A percentile compares a stretch with the other conserved stretches of the same genome.
These are phyloP conservation scores for Lithocarpus polystachyus DNA, from an alignment of 306 rosid species.

Conservation along the genomic window DNA sequence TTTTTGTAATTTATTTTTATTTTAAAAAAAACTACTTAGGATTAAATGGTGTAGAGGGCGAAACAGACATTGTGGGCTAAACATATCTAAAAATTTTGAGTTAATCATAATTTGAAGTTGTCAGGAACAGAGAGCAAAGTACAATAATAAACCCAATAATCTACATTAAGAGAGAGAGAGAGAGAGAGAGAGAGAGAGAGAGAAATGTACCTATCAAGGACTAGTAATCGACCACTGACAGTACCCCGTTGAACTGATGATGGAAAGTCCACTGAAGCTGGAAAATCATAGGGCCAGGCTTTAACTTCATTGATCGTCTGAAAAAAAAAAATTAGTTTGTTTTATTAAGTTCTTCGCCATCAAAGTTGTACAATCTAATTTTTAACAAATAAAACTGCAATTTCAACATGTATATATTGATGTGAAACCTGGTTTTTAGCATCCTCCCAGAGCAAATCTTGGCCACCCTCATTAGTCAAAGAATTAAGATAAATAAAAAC, in stretches of 20 bases:
- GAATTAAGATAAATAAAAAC: constrained; percentile 71
- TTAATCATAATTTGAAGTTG: too few relatives aligned
- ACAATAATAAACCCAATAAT: too few relatives aligned
- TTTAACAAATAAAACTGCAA: constrained; percentile 1
- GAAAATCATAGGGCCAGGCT: constrained; percentile 84
- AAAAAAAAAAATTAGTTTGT: not conserved
- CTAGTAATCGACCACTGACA: constrained; percentile 60
- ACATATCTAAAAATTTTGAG: too few relatives aligned
- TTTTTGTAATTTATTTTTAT: too few relatives aligned
- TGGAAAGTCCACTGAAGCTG: constrained; percentile 62
- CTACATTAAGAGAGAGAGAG: too few relatives aligned
- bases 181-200: too few relatives aligned
- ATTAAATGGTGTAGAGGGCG: too few relatives aligned
- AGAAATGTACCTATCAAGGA: constrained; percentile 50
- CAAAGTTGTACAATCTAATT: not conserved
- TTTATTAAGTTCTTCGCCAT: not conserved
- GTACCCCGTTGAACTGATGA: constrained; percentile 60
- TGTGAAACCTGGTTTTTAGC: constrained; percentile 68
- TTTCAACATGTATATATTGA: not conserved
- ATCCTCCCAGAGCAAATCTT: constrained; percentile 61
- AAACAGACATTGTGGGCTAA: too few relatives aligned
- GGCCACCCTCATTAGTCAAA: constrained; percentile 30
- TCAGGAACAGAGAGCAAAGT: too few relatives aligned
- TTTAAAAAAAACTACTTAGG: too few relatives aligned
- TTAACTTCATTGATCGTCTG: constrained; percentile 75